A percentile compares a stretch with the other conserved stretches of the same genome.
Conservation (phyloP, 208 protist species). For the Trichomonas tenax region DNA sequence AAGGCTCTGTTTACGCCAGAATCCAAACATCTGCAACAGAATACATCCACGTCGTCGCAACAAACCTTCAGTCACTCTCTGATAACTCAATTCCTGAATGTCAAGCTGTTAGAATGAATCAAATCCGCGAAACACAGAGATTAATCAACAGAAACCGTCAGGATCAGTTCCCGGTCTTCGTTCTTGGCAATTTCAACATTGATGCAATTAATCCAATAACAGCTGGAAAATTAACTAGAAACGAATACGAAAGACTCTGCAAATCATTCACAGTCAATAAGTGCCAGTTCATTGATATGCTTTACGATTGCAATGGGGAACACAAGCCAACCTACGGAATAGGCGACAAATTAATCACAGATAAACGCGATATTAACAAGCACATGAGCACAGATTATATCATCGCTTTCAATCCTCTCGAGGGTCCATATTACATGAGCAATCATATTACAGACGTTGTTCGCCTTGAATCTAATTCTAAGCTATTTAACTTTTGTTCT, state of each 20-base stretch:
- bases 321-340: not conserved
- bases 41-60: not conserved
- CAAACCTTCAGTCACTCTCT: not conserved
- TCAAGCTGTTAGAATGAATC: not conserved
- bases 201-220: not conserved
- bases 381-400: not conserved
- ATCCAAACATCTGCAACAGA: not conserved
- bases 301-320: not conserved
- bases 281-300: not conserved
- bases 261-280: not conserved
- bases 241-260: not conserved
- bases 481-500: not conserved
- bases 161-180: not conserved
- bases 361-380: not conserved
- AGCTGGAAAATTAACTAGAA: not conserved
- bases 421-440: not conserved
- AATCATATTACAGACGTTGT: not conserved
- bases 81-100: not conserved
- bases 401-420: not conserved
- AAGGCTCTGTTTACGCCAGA: not conserved
- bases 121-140: not conserved
- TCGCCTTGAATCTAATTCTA: not conserved
- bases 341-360: not conserved
- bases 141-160: not conserved
- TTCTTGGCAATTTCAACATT: not conserved